A percentile compares a stretch with the other conserved stretches of the same genome.
Conservation (phyloP, 2,329 filamentous ascomycete species). For the Acephala macrosclerotiorum region DNA sequence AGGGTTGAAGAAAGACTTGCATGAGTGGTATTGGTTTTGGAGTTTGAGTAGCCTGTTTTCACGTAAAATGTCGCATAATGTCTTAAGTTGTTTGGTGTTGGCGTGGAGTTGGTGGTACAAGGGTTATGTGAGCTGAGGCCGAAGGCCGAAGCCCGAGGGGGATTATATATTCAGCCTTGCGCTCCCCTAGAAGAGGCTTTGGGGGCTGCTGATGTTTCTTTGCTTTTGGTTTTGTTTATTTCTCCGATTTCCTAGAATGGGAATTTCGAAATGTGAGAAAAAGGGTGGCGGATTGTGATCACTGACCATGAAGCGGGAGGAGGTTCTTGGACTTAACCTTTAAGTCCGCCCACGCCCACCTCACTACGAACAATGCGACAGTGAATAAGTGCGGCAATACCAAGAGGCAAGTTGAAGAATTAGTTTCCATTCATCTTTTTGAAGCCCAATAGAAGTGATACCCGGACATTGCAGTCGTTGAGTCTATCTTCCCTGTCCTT, state of each 20-base stretch:
- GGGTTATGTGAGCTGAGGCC: neutral
- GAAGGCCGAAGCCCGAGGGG: neutral
- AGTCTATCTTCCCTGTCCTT: constrained; percentile 4
- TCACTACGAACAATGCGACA: too few relatives aligned
- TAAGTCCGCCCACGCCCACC: too few relatives aligned
- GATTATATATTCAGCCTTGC: neutral
- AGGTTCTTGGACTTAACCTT: too few relatives aligned
- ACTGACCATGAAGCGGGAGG: too few relatives aligned
- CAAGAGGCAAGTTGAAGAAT: neutral
- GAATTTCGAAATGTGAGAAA: too few relatives aligned
- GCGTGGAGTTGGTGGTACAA: neutral
- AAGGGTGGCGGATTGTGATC: too few relatives aligned
- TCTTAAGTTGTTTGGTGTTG: neutral
- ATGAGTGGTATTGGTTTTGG: neutral
- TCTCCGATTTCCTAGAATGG: neutral
- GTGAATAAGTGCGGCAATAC: neutral
- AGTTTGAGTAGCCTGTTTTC: neutral
- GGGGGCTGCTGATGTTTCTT: neutral
- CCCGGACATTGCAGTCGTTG: neutral
- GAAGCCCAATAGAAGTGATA: neutral
- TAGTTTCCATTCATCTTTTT: neutral
- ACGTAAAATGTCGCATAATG: neutral
- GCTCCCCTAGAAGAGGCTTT: neutral
- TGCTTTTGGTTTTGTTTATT: neutral
- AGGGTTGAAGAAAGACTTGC: neutral